Evolutionary conservation across 108 stramenopile species (phyloP).

Genomic region (Cyclostephanos invisitatus): DNA sequence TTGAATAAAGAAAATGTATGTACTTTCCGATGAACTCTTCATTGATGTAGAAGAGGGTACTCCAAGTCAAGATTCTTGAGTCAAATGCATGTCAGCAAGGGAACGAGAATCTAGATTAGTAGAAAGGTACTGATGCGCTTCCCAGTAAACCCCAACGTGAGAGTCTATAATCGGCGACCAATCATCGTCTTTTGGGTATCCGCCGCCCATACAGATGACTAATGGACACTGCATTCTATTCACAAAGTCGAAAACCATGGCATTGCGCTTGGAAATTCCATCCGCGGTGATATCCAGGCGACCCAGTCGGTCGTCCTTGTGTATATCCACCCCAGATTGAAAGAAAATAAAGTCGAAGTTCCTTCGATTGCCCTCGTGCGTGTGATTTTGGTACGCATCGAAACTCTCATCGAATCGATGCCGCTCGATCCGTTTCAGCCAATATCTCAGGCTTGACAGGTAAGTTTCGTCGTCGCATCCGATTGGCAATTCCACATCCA

Average conservation of each 20-base stretch:
- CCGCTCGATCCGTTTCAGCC: conserved; percentile 64
- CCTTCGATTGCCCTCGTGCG: neutral
- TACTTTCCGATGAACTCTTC: too few species aligned
- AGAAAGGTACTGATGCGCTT: conserved; percentile 62
- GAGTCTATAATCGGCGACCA: conserved; percentile 76
- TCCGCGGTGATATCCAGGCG: conserved; percentile 59
- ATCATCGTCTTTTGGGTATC: conserved; percentile 73
- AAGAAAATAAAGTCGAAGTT: conserved; percentile 79
- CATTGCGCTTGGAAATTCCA: conserved; percentile 68
- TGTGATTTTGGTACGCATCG: neutral
- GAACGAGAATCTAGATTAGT: neutral
- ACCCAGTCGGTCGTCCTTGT: conserved; percentile 78
- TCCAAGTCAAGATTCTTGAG: neutral
- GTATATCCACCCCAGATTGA: conserved; percentile 87
- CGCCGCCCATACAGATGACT: conserved; percentile 88
- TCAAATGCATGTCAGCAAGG: neutral
- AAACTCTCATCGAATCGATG: conserved; percentile 30
- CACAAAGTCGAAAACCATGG: conserved; percentile 57
- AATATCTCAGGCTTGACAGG: conserved; percentile 64
- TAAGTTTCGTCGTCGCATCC: conserved; percentile 78
- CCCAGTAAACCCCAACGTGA: conserved; percentile 73
- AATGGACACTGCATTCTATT: conserved; percentile 53
- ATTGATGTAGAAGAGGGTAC: too few species aligned
- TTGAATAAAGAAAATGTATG: too few species aligned
- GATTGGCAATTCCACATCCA: conserved; percentile 81